Base-by-base conservation (phyloP, 2,329 filamentous ascomycete genomes). In the Cadophora sp. region DNA sequence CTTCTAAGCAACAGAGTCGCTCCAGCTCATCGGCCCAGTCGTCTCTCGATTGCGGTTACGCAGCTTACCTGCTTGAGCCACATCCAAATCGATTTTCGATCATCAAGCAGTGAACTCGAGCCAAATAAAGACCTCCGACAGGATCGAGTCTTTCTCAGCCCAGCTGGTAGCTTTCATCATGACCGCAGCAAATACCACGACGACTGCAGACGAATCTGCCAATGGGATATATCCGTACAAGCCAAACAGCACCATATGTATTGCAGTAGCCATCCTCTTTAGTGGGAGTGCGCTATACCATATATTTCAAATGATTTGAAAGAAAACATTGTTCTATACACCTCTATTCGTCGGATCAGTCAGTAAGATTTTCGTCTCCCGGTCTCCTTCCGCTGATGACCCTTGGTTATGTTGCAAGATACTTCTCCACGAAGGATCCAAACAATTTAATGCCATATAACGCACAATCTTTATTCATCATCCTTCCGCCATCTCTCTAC, bases 391-490 rank as follows among this genome's bases (percentile, higher is more conserved):
- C 22, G 19, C 16, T 74, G 73, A 73, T 73, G 73, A 72, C 73
- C 3, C 6, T 64, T 16, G 73, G 73, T 3, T 74, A 74, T 37
- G 48, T 65, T 62, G 27, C 46, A 3, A 63, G 72, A n/a, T 68
- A 68, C 51, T 31, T 73, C 7, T 73, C 73, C 2, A 66, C 69
- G 24, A 71, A 71, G 37, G 14, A 24, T 12, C 66, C 80, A 6
- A 69, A 74, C 61, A 66, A 73, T 26, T 76, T 83, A 70, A 77
- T 72, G 4, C 79, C 79, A 0, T 76, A 73, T 69, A 65, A 73
- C 29, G 31, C 68, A 0, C 75, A 78, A 69, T 67, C 69, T 5
- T 26, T 78, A 2, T 61, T 76, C 51, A 71, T 77, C 60, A 71
- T 78, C 34, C 72, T 78, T 12, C 75, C 76, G 14, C 76, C 76